Percentiles rank a stretch among this genome's conserved stretches.
These are phyloP conservation scores for Solanum medicagineum DNA, from an alignment of 257 asterid species.

Conservation along the genomic window DNA sequence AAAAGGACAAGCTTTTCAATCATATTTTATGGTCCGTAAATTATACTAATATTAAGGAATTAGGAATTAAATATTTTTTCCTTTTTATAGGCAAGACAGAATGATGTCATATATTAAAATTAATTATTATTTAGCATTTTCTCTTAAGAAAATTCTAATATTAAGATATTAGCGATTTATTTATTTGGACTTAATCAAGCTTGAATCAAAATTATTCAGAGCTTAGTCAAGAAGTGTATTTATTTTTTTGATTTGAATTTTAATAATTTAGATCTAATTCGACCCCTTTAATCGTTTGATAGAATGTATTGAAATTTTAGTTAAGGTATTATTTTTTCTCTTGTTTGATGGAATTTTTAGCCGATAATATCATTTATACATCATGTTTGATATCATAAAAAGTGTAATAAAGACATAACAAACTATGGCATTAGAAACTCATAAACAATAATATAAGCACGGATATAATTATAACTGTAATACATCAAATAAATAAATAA, in stretches of 20 bases:
- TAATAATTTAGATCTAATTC: not conserved
- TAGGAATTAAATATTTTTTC: no score
- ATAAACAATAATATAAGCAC: not conserved
- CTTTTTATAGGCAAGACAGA: not conserved
- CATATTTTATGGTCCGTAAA: not conserved
- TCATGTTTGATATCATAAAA: no score
- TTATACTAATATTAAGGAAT: not conserved
- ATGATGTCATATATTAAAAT: not conserved
- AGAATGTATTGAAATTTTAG: not conserved
- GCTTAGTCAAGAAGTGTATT: not conserved
- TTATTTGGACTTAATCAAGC: no score
- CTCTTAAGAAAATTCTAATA: not conserved
- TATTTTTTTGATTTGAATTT: not conserved
- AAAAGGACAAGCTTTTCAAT: not conserved
- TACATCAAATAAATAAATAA: not conserved
- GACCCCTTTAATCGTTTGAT: no score
- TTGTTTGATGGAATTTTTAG: not conserved
- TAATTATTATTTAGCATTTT: no score
- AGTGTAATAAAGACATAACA: not conserved
- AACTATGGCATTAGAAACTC: not conserved
- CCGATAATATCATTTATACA: not conserved
- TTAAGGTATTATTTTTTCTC: not conserved
- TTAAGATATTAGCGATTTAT: not conserved
- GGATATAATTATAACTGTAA: not conserved
- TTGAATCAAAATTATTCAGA: not conserved